phyloP scores from a whole-genome alignment of 148 eudicot species.

The Agrostemma githago region DNA sequence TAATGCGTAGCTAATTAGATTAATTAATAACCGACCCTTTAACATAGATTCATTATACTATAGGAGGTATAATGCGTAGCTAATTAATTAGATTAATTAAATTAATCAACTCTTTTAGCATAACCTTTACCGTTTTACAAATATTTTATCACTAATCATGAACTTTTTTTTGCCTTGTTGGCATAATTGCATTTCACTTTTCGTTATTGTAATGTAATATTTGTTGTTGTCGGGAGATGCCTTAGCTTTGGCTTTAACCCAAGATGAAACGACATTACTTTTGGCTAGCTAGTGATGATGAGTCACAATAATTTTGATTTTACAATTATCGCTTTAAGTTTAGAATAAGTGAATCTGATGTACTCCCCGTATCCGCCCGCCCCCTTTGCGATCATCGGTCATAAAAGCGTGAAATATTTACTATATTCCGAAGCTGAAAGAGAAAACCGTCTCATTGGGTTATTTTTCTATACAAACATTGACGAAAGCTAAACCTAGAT shows the following conservation, averaged over 20 bases:
- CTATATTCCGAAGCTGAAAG: no score
- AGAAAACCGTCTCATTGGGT: no score
- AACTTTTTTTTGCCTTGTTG: slow-evolving; percentile 21
- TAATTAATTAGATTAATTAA: no score
- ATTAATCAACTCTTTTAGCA: neutral
- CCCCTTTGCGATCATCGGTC: no score
- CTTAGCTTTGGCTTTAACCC: slow-evolving; percentile 32
- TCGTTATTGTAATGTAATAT: slow-evolving; percentile 9
- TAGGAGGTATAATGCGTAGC: no score
- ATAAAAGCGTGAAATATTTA: no score
- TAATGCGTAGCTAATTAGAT: neutral
- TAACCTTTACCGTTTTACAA: neutral
- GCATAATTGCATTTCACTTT: slow-evolving; percentile 21
- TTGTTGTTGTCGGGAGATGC: slow-evolving; percentile 1
- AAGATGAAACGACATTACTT: slow-evolving; percentile 23
- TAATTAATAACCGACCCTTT: neutral
- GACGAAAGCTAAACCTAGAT: no score
- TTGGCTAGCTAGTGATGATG: neutral
- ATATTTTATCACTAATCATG: neutral
- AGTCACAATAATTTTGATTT: neutral
- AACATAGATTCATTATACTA: neutral
- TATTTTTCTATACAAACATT: no score
- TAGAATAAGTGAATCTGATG: neutral
- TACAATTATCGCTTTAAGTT: neutral
- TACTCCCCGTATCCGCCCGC: no score